Conservation (phyloP, 495 filamentous ascomycete species). For the Staphylotrichum tortipilum region DNA sequence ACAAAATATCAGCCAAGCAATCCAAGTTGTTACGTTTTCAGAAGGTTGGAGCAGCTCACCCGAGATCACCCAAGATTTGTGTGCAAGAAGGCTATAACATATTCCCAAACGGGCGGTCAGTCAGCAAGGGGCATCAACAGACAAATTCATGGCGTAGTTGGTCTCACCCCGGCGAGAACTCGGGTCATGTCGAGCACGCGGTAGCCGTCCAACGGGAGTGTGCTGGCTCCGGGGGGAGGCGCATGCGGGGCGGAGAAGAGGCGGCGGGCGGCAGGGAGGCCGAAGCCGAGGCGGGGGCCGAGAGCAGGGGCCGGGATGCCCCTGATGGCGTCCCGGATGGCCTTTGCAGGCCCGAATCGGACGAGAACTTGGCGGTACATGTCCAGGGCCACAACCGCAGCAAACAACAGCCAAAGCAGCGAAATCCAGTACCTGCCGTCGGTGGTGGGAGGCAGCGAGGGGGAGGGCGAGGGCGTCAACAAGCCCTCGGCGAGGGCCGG, state of each 20-base stretch:
- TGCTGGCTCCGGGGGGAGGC: conserved; percentile 13
- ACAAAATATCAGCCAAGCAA: conserved; percentile 19
- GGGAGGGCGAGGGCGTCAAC: too few relatives aligned
- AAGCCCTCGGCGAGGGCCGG: too few relatives aligned
- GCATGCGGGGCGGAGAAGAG: conserved; percentile 10
- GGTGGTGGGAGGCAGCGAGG: too few relatives aligned
- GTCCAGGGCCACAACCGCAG: too few relatives aligned
- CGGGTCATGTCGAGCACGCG: conserved; percentile 92
- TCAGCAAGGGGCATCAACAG: not conserved
- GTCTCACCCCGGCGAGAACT: conserved; percentile 84
- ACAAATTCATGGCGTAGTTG: not conserved
- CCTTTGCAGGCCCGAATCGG: too few relatives aligned
- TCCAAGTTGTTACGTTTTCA: not conserved
- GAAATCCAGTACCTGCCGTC: too few relatives aligned
- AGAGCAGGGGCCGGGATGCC: too few relatives aligned
- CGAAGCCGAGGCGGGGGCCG: not conserved
- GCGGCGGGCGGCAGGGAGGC: not conserved
- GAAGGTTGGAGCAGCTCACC: conserved; percentile 45
- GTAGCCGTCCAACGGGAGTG: conserved; percentile 68
- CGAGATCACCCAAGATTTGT: conserved; percentile 92
- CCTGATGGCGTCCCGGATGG: too few relatives aligned
- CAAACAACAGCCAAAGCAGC: too few relatives aligned
- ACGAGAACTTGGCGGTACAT: too few relatives aligned
- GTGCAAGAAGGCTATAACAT: conserved; percentile 93
- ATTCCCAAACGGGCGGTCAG: not conserved